These are phyloP conservation scores for Microthyrium microscopicum DNA, from an alignment of 2,329 filamentous ascomycete species.

Conservation along the genomic window DNA sequence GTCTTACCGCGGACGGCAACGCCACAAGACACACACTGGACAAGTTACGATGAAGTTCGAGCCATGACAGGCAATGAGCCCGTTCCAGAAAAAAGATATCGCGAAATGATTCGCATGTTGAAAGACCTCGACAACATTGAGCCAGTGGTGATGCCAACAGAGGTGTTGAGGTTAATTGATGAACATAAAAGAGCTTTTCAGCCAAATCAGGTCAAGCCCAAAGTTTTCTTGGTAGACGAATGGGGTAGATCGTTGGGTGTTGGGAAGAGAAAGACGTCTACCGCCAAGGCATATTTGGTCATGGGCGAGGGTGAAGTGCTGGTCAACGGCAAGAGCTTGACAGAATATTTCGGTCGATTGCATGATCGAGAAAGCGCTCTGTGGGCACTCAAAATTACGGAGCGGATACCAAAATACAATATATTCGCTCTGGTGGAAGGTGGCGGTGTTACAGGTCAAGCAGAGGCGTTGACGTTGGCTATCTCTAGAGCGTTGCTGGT, in stretches of 20 bases:
- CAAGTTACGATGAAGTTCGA: constrained; percentile 60
- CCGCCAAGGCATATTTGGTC: constrained; percentile 71
- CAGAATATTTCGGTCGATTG: constrained; percentile 65
- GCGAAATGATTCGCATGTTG: constrained; percentile 56
- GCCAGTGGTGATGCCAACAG: constrained; percentile 54
- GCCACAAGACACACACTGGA: constrained; percentile 57
- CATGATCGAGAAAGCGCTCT: constrained; percentile 90
- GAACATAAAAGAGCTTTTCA: constrained; percentile 63
- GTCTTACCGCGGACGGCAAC: constrained; percentile 42
- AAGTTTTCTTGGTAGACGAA: constrained; percentile 51
- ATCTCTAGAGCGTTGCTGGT: constrained; percentile 74
- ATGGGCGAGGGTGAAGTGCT: constrained; percentile 83
- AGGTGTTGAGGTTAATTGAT: constrained; percentile 47
- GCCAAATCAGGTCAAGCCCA: constrained; percentile 46
- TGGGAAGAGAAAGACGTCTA: constrained; percentile 75
- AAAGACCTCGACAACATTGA: constrained; percentile 75
- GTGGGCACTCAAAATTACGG: constrained; percentile 73
- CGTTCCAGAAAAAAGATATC: constrained; percentile 52
- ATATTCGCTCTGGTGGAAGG: constrained; percentile 74
- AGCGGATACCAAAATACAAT: constrained; percentile 89
- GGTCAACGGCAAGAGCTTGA: constrained; percentile 77
- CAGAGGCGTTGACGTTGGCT: constrained; percentile 82
- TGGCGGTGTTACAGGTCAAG: constrained; percentile 86
- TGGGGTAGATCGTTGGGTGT: constrained; percentile 65
- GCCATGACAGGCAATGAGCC: constrained; percentile 26